Percentiles rank a stretch among this genome's conserved stretches.
Evolutionary conservation across 1,139 yeast genomes (phyloP).

Genomic region (Lodderomyces elongisporus): DNA sequence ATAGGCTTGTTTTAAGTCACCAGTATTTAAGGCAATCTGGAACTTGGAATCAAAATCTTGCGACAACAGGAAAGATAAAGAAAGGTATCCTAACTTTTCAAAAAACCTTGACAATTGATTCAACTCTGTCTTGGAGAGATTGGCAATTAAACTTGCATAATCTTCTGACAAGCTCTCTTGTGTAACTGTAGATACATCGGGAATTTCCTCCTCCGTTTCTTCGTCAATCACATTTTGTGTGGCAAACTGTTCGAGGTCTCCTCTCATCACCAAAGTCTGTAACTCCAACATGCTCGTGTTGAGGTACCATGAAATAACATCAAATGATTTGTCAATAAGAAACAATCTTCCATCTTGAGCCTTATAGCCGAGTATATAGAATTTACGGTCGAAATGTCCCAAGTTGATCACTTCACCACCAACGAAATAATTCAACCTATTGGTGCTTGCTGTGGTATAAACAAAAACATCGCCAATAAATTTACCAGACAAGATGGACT

Average conservation of each 20-base stretch:
- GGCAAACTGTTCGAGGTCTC: constrained; percentile 62
- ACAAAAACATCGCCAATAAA: constrained; percentile 98
- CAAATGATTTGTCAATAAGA: constrained; percentile 84
- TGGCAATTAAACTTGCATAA: constrained; percentile 34
- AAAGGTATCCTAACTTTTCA: constrained; percentile 84
- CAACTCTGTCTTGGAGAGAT: constrained; percentile 63
- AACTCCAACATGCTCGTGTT: constrained; percentile 86
- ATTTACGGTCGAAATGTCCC: constrained; percentile 87
- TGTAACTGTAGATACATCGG: constrained; percentile 54
- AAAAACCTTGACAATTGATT: constrained; percentile 85
- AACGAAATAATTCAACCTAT: constrained; percentile 87
- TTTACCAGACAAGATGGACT: constrained; percentile 78
- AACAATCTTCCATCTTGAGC: constrained; percentile 81
- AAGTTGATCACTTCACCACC: constrained; percentile 91
- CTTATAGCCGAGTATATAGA: constrained; percentile 83
- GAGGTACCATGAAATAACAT: constrained; percentile 75
- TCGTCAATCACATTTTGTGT: constrained; percentile 28
- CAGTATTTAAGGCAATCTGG: constrained; percentile 58
- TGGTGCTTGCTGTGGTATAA: constrained; percentile 74
- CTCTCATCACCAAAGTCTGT: constrained; percentile 92
- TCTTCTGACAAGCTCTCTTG: constrained; percentile 59
- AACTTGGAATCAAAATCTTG: constrained; percentile 84
- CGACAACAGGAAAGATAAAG: constrained; percentile 77
- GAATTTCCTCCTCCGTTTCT: constrained; percentile 35
- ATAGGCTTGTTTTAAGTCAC: constrained; percentile 67